Percentiles rank a stretch among this genome's conserved stretches.
Evolutionary conservation across 306 rosid genomes (phyloP).

Genomic region (Cajanus cajan): DNA sequence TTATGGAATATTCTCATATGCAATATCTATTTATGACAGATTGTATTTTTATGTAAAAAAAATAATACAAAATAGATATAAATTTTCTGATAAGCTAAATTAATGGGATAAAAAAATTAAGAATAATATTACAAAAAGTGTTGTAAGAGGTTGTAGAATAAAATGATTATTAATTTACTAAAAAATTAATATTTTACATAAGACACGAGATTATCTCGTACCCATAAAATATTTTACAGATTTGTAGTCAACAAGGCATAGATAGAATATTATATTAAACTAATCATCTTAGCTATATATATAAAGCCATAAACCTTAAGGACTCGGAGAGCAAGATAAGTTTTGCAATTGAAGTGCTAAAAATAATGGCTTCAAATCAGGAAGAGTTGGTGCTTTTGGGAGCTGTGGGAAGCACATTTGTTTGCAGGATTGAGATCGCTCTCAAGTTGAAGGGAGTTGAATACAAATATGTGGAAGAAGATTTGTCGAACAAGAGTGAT

Average conservation of each 20-base stretch:
- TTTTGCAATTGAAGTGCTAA: neutral
- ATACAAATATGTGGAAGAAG: constrained; percentile 42
- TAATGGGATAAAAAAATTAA: too few species aligned
- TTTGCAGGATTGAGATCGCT: constrained; percentile 45
- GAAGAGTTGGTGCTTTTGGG: constrained; percentile 46
- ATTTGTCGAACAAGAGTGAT: constrained; percentile 40
- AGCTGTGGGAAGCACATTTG: constrained; percentile 42
- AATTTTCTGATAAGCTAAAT: too few species aligned
- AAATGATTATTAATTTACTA: too few species aligned
- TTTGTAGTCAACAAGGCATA: neutral
- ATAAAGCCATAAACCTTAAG: neutral
- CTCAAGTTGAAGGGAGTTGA: constrained; percentile 58
- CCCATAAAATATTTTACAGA: too few species aligned
- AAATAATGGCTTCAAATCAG: constrained; percentile 21
- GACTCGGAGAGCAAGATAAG: neutral
- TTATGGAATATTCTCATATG: neutral
- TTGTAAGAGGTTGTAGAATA: too few species aligned
- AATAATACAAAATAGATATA: too few species aligned
- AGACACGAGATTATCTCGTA: too few species aligned
- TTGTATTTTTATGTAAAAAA: too few species aligned
- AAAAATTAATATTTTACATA: too few species aligned
- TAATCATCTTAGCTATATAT: neutral
- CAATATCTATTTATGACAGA: neutral
- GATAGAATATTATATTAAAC: neutral
- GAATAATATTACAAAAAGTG: too few species aligned